Evolutionary conservation across 1,284 basidiomycete species (phyloP), one percentile per base, ranked within the genome.

Genomic region (Abortiporus biennis): DNA sequence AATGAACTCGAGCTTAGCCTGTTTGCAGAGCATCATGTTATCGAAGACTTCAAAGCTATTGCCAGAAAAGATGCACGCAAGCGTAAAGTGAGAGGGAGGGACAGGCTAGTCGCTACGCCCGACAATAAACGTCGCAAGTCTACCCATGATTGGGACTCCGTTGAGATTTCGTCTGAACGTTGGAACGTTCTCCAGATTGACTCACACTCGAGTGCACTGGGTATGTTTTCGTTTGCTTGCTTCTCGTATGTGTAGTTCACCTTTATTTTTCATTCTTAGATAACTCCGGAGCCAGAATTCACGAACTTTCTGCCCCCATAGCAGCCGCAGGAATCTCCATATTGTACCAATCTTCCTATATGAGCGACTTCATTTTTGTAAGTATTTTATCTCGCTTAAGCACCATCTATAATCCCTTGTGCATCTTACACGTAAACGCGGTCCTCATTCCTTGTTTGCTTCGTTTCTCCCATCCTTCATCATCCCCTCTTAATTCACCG

Each of bases 291-390:
- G 77, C 80, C n/a, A 71, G 84, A 34, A 78, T 90, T 1, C 78
- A 84, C 45, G 82, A 88, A 57, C 69, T 92, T 22, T 89, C 87
- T 21, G 81, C 82, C 5, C 84, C 83, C 19, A 68, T 92, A 9
- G 85, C 87, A 3, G 76, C 74, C 19, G 86, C 84, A 25, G 86
- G 85, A 6, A 88, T 92, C 33, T 85, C 85, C 21, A 91, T 91
- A 43, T 66, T 91, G 4, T 92, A 90, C 58, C 88, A 89, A 59
- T 89, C 86, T 3, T 86, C 84, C 8, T 88, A 91, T 59, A 81
- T 82, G 72, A 83, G 85, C 54, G 87, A 92, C 62, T 91, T 87
- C 59, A 80, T 92, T 39, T 76, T 92, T 49, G 88, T 85, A 55
- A 48, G 78, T 64, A 27, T 32, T 20, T 22, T n/a, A n/a, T 32